Percentiles rank a stretch among this genome's conserved stretches.
Conservation (phyloP, 768 basidiomycete species). For the Boletus vermiculosoides region DNA sequence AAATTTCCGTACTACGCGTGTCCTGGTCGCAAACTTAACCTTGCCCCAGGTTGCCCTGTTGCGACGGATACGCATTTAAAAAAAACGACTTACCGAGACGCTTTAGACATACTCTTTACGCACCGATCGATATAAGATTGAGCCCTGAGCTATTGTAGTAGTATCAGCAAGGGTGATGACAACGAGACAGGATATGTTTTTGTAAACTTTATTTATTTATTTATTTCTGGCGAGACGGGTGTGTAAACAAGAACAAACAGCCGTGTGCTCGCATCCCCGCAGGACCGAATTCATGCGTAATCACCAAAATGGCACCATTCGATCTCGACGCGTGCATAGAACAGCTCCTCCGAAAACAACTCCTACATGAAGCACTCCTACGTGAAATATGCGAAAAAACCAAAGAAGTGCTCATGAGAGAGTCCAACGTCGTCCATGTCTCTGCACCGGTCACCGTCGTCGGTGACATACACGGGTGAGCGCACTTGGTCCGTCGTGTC, state of each 20-base stretch:
- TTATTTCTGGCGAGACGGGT: constrained; percentile 1
- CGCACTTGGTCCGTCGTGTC: constrained; percentile 18
- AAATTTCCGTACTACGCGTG: constrained; percentile 30
- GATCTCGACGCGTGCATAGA: constrained; percentile 97
- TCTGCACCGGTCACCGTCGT: constrained; percentile 97
- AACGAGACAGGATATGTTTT: background rate
- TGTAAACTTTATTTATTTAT: constrained; percentile 13
- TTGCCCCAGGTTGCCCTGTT: constrained; percentile 24
- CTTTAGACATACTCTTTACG: constrained; percentile 16
- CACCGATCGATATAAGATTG: constrained; percentile 8
- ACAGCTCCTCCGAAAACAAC: constrained; percentile 86
- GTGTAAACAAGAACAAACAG: constrained; percentile 22
- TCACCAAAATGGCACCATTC: constrained; percentile 52
- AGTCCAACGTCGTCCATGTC: constrained; percentile 98
- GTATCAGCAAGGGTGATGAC: constrained; percentile 1
- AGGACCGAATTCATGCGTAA: constrained; percentile 3
- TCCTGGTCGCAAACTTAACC: constrained; percentile 32
- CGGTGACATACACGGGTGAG: constrained; percentile 98
- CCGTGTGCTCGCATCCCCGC: constrained; percentile 5
- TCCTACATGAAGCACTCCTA: constrained; percentile 90
- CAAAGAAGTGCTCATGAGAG: constrained; percentile 98
- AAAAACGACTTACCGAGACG: constrained; percentile 15
- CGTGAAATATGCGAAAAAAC: constrained; percentile 99
- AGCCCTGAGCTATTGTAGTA: constrained; percentile 12
- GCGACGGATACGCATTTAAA: constrained; percentile 5